phyloP scores from a whole-genome alignment of 257 asterid species.

The Hygrophila difformis region DNA sequence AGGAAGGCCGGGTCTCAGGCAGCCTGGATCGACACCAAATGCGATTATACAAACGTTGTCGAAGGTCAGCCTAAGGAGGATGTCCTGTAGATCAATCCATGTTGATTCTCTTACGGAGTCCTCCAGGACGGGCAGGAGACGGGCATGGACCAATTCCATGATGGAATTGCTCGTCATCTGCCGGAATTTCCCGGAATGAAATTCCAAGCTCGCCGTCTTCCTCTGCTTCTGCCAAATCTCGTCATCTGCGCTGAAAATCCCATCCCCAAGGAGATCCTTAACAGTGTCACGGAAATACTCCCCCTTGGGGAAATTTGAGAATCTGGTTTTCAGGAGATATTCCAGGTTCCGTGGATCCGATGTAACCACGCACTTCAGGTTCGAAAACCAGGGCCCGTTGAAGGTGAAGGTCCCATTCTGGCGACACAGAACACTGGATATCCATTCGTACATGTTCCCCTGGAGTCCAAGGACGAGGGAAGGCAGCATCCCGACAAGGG shows the following conservation, averaged over 20 bases:
- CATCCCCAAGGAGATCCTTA: conserved; percentile 71
- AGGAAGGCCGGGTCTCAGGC: conserved; percentile 60
- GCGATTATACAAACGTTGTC: conserved; percentile 97
- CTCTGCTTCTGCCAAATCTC: conserved; percentile 76
- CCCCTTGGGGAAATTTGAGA: conserved; percentile 76
- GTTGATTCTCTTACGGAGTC: conserved; percentile 24
- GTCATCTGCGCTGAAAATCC: conserved; percentile 76
- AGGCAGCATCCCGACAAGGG: conserved; percentile 82
- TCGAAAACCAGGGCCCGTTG: conserved; percentile 77
- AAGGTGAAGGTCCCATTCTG: conserved; percentile 67
- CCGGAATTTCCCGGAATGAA: conserved; percentile 72
- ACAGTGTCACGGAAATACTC: conserved; percentile 56
- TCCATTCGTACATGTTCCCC: conserved; percentile 69
- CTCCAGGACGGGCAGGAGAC: conserved; percentile 68
- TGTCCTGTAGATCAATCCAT: conserved; percentile 57
- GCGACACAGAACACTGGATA: conserved; percentile 35
- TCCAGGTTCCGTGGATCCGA: conserved; percentile 74
- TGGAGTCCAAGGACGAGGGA: conserved; percentile 53
- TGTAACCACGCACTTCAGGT: conserved; percentile 78
- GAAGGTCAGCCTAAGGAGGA: conserved; percentile 69
- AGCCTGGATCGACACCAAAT: conserved; percentile 90
- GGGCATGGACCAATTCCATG: conserved; percentile 61
- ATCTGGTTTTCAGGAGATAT: conserved; percentile 69
- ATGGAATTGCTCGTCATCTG: conserved; percentile 60
- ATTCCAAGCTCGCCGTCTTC: conserved; percentile 78